Evolutionary conservation across 768 basidiomycete species (phyloP).

Genomic region (Hygrophoropsis aurantiaca): DNA sequence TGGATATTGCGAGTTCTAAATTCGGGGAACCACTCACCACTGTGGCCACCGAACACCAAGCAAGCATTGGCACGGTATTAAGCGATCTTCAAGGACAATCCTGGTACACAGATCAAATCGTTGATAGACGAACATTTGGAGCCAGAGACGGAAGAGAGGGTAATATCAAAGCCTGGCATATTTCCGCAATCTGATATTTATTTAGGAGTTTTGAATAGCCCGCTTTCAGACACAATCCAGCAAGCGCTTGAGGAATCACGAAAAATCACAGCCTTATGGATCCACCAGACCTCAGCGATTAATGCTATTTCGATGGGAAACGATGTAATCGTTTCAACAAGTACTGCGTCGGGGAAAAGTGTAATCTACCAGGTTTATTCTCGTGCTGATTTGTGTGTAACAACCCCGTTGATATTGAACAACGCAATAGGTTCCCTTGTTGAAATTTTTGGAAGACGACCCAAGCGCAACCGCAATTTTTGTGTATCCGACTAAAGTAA

Average conservation of each 20-base stretch:
- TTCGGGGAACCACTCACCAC: conserved; percentile 17
- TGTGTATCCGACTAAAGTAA: conserved; percentile 86
- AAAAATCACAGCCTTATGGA: conserved; percentile 64
- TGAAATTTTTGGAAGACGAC: conserved; percentile 66
- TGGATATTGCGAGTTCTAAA: background rate
- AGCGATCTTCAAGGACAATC: conserved; percentile 53
- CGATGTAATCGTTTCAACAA: conserved; percentile 86
- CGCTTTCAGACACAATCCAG: conserved; percentile 56
- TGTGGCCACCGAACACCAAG: conserved; percentile 51
- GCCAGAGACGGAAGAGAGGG: conserved; percentile 55
- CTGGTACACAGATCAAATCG: conserved; percentile 75
- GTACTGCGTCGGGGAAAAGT: conserved; percentile 89
- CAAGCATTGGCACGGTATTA: conserved; percentile 57
- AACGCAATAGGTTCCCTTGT: conserved; percentile 59
- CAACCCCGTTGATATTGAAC: background rate
- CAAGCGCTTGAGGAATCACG: conserved; percentile 57
- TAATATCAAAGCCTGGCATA: conserved; percentile 13
- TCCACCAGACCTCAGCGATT: conserved; percentile 72
- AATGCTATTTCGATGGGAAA: conserved; percentile 54
- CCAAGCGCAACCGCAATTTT: conserved; percentile 68
- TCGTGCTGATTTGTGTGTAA: background rate
- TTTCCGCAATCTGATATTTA: background rate
- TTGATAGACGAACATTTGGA: conserved; percentile 50
- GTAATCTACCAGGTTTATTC: conserved; percentile 75
- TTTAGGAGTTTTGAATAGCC: conserved; percentile 48